Conservation (phyloP, 495 filamentous ascomycete species). For the Rostrohypoxylon terebratum region DNA sequence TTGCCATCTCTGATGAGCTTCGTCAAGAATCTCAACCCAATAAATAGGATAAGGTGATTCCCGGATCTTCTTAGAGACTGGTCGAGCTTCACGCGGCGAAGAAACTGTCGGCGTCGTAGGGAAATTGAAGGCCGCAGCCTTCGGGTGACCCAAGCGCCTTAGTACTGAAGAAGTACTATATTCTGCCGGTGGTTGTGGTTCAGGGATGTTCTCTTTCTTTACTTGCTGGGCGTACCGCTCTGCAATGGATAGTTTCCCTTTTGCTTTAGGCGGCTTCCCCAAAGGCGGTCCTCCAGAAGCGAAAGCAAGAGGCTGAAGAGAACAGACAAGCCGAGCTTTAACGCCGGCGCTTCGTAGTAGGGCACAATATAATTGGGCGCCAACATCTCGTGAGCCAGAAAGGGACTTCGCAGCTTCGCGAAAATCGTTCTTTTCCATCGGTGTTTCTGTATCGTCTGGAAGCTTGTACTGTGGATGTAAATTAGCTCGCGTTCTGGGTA, state of each 20-base stretch:
- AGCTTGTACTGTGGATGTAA: slow-evolving; percentile 57
- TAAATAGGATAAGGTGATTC: slow-evolving; percentile 84
- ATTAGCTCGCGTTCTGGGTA: slow-evolving; percentile 41
- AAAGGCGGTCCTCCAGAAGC: slow-evolving; percentile 63
- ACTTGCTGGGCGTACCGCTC: slow-evolving; percentile 48
- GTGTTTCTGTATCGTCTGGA: slow-evolving; percentile 64
- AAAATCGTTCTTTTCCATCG: slow-evolving; percentile 76
- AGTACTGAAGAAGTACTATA: slow-evolving; percentile 43
- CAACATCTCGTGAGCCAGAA: slow-evolving; percentile 86
- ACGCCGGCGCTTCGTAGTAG: slow-evolving; percentile 81
- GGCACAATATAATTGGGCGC: slow-evolving; percentile 90
- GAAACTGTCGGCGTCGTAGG: slow-evolving; percentile 45
- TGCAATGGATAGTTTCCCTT: slow-evolving; percentile 42
- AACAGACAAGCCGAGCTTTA: slow-evolving; percentile 90
- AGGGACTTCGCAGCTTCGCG: slow-evolving; percentile 70
- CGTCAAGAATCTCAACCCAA: slow-evolving; percentile 93
- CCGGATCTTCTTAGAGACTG: slow-evolving; percentile 57
- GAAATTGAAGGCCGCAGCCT: slow-evolving; percentile 54
- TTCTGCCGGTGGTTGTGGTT: slow-evolving; percentile 20
- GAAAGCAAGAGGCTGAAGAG: slow-evolving; percentile 85
- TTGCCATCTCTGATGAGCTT: slow-evolving; percentile 88
- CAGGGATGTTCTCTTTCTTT: slow-evolving; percentile 46
- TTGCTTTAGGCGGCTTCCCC: slow-evolving; percentile 59
- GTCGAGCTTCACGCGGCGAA: slow-evolving; percentile 38
- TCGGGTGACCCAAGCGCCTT: slow-evolving; percentile 57